phyloP scores from a whole-genome alignment of 306 rosid genomes.

The Rosa persica region DNA sequence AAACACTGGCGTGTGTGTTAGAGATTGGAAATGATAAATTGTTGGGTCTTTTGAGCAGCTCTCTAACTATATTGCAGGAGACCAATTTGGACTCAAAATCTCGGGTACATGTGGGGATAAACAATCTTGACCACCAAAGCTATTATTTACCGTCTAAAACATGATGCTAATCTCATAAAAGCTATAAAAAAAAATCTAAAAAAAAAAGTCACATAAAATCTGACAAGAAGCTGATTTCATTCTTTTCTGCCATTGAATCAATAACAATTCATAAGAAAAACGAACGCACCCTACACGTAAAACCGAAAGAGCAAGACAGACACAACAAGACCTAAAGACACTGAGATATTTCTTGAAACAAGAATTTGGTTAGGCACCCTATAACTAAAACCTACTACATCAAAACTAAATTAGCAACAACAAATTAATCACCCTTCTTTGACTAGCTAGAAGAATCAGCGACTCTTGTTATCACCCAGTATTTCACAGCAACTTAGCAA shows the following conservation, averaged over 20 bases:
- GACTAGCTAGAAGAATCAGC: neutral
- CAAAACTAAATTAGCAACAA: neutral
- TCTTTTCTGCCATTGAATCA: neutral
- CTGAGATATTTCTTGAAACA: constrained; percentile 13
- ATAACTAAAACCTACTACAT: neutral
- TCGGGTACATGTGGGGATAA: neutral
- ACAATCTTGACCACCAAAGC: neutral
- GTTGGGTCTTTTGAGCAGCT: neutral
- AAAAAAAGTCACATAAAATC: neutral
- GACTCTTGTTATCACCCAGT: constrained; percentile 25
- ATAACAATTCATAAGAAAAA: neutral
- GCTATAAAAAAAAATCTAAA: too few relatives aligned
- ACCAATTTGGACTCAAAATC: neutral
- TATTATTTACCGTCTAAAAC: neutral
- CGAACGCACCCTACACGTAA: neutral
- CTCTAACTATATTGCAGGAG: neutral
- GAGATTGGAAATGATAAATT: neutral
- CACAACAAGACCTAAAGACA: neutral
- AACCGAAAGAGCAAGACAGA: neutral
- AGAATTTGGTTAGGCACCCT: constrained; percentile 22
- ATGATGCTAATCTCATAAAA: neutral
- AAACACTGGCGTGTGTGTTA: neutral
- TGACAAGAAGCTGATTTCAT: neutral
- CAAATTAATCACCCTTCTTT: neutral
- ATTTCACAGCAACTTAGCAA: constrained; percentile 23